Base-by-base conservation (phyloP, 768 basidiomycete genomes). In the Pleurotus eryngii region DNA sequence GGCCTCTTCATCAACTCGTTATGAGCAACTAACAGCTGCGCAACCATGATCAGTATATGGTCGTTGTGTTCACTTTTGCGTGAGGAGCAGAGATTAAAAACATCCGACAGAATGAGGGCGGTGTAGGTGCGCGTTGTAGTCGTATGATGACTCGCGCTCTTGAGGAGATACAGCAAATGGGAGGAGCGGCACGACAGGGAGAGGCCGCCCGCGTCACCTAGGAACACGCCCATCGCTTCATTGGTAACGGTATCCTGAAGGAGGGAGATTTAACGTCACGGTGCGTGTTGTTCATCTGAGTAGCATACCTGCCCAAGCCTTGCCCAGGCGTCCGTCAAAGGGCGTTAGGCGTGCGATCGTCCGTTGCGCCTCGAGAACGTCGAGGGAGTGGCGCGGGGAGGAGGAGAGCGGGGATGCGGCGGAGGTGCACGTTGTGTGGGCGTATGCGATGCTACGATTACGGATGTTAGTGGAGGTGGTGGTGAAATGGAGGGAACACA, bases 301-400 rank as follows among this genome's bases (percentile, higher is more conserved):
- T 7, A 46, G 67, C 78, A 17, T 61, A 86, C 86, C n/a, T 76
- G 63, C 22, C 79, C 75, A 47, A 86, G 77, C 15, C 81, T 78
- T 7, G 89, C 87, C 82, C 84, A 89, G 4, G 90, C 64, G 57
- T 86, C 84, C 6, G 80, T 81, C 15, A 83, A 93, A 92, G 9
- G 91, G 89, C 3, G 81, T 76, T 27, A 85, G 72, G 38, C 74
- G 70, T 0, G 81, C 70, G 15, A 93, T 64, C 39, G 84, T 63
- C 26, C 69, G 68, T 30, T 72, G 74, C 1, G 81, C 80, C 58
- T 81, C 84, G 2, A 63, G 63, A 54, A 70, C 68, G 57, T 86
- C 84, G 8, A 76, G 62, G 50, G 74, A 67, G 5, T 75, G 74
- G 0, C 70, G 65, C 14, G 65, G 54, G 6, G 79, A 60, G 12